phyloP scores from a whole-genome alignment of 148 eudicot species.

The Amaranthus hypochondriacus region DNA sequence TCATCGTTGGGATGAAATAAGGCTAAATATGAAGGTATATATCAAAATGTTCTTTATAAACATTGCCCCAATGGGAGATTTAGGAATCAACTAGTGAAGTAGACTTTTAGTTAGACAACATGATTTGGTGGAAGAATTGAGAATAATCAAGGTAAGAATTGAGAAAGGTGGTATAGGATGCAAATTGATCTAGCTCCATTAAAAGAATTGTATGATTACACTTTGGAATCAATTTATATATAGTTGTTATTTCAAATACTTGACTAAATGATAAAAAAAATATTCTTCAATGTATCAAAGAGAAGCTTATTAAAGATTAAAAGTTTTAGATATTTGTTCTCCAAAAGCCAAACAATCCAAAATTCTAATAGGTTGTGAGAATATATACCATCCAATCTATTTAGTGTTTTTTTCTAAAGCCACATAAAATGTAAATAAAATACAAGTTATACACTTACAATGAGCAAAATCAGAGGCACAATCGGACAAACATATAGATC shows the following conservation, averaged over 20 bases:
- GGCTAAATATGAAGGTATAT: neutral
- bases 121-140: constrained; percentile 10
- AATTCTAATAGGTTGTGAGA: constrained; percentile 22
- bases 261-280: neutral
- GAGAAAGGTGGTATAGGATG: constrained; percentile 4
- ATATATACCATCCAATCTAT: constrained; percentile 15
- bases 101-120: neutral
- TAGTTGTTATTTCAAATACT: constrained; percentile 3
- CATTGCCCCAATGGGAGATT: neutral
- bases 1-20: neutral
- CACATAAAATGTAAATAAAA: neutral
- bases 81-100: neutral
- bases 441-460: neutral
- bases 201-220: constrained; percentile 1
- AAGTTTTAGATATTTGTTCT: constrained; percentile 18
- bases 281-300: neutral
- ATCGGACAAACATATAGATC: constrained; percentile 2
- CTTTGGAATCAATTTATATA: constrained; percentile 4
- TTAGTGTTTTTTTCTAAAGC: neutral
- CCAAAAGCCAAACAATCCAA: constrained; percentile 17
- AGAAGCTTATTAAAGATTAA: constrained; percentile 13
- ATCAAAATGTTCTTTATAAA: neutral
- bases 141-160: constrained; percentile 8
- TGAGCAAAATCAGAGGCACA: constrained; percentile 5
- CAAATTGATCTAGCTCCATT: neutral